These are phyloP conservation scores for Corynespora cassiicola DNA, from an alignment of 2,329 filamentous ascomycete species.

Conservation along the genomic window DNA sequence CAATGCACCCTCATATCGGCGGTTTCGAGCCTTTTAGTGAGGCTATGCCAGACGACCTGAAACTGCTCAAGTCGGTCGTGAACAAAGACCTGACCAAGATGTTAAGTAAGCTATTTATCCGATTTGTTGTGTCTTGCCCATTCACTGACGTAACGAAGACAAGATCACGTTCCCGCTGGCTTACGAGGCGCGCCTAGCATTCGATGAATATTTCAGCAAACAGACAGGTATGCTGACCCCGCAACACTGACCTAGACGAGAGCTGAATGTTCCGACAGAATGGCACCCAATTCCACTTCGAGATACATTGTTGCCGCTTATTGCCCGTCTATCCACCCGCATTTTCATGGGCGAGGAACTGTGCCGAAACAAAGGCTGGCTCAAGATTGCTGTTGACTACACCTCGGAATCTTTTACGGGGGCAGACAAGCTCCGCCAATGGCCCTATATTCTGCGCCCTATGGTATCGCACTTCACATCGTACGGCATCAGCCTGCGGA, in stretches of 20 bases:
- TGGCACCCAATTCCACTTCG: slow-evolving; percentile 9
- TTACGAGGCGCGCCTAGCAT: no score
- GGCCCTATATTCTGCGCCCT: slow-evolving; percentile 49
- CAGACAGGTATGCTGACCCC: no score
- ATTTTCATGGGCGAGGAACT: slow-evolving; percentile 49
- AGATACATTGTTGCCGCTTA: slow-evolving; percentile 51
- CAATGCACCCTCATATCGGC: background rate
- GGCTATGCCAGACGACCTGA: no score
- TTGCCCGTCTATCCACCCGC: slow-evolving; percentile 62
- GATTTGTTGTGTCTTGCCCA: no score
- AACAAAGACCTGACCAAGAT: no score
- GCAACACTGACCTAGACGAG: no score
- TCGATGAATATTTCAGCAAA: no score
- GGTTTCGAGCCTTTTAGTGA: background rate
- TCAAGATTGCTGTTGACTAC: slow-evolving; percentile 41
- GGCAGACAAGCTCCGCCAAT: slow-evolving; percentile 55
- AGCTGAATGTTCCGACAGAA: no score
- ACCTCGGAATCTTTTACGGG: slow-evolving; percentile 54
- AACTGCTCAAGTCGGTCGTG: no score
- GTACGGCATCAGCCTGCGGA: slow-evolving; percentile 45
- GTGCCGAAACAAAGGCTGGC: slow-evolving; percentile 48
- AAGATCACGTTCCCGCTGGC: no score
- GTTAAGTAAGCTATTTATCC: no score
- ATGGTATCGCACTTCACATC: slow-evolving; percentile 55
- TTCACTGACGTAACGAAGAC: no score